Conservation (phyloP, 78 protist genomes). For the Neovahlkampfia damariscottae region DNA sequence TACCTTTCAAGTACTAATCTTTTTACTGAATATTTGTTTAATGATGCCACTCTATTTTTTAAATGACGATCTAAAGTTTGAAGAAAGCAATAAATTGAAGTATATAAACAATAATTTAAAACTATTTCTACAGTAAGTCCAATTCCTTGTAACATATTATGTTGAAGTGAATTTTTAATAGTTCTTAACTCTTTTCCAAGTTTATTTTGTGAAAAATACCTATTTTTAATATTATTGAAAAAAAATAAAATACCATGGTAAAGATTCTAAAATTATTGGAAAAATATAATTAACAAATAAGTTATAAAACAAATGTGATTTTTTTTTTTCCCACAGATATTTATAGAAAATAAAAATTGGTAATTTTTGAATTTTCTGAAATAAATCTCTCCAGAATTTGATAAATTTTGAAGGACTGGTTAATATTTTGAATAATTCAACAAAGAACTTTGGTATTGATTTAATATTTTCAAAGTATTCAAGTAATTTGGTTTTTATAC, state of each 20-base stretch:
- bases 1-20: conserved; percentile 7
- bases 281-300: conserved; percentile 4
- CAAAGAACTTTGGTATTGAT: not conserved
- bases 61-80: not conserved
- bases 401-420: too few species aligned
- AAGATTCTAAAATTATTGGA: conserved; percentile 14
- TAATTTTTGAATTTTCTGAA: too few species aligned
- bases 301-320: not conserved
- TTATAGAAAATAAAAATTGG: not conserved
- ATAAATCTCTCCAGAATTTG: too few species aligned
- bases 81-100: not conserved
- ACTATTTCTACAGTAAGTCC: not conserved
- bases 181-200: not conserved
- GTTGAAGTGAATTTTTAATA: not conserved
- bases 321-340: not conserved
- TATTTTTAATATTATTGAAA: not conserved
- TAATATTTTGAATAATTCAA: not conserved
- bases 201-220: not conserved
- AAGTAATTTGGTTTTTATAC: not conserved
- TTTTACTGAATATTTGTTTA: not conserved
- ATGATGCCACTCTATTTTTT: not conserved
- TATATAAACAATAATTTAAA: not conserved
- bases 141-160: not conserved
- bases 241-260: conserved; percentile 23
- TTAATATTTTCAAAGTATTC: not conserved